These are phyloP conservation scores for Rhizopus stolonifer DNA, from an alignment of 371 early-diverging fungal genomes.

Conservation along the genomic window DNA sequence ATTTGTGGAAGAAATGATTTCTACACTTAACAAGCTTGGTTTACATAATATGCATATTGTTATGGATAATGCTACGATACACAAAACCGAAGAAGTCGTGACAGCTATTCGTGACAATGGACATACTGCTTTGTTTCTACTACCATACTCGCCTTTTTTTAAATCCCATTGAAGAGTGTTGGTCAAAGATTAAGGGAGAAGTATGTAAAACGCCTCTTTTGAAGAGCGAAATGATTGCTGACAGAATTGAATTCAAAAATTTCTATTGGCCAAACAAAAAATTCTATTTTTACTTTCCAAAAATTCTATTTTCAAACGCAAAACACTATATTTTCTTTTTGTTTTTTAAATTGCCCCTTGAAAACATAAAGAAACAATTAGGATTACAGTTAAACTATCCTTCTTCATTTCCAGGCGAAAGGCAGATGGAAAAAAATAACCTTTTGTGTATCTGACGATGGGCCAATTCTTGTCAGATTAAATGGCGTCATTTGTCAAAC, in stretches of 20 bases:
- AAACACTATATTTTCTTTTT: background rate
- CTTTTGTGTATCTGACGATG: no score
- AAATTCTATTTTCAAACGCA: no score
- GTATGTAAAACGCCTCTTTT: slow-evolving; percentile 1
- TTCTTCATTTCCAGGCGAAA: no score
- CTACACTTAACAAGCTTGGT: slow-evolving; percentile 8
- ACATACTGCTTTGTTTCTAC: background rate
- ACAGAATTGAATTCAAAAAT: slow-evolving; percentile 1
- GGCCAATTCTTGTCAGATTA: background rate
- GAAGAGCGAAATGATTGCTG: slow-evolving; percentile 11
- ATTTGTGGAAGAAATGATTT: slow-evolving; percentile 5
- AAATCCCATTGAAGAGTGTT: slow-evolving; percentile 3
- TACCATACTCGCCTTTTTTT: background rate
- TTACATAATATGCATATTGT: slow-evolving; percentile 18
- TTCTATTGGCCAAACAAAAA: no score
- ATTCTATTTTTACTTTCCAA: no score
- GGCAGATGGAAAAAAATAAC: no score
- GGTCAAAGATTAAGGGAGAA: slow-evolving; percentile 9
- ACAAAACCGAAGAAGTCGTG: slow-evolving; percentile 15
- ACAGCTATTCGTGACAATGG: background rate
- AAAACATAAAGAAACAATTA: no score
- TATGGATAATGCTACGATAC: slow-evolving; percentile 19
- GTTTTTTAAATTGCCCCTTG: no score
- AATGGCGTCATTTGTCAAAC: slow-evolving; percentile 12
- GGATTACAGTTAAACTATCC: no score